Evolutionary conservation across 352 stramenopile species (phyloP), one percentile per base, ranked within the genome.

Genomic region (Phytophthora podocarpi): DNA sequence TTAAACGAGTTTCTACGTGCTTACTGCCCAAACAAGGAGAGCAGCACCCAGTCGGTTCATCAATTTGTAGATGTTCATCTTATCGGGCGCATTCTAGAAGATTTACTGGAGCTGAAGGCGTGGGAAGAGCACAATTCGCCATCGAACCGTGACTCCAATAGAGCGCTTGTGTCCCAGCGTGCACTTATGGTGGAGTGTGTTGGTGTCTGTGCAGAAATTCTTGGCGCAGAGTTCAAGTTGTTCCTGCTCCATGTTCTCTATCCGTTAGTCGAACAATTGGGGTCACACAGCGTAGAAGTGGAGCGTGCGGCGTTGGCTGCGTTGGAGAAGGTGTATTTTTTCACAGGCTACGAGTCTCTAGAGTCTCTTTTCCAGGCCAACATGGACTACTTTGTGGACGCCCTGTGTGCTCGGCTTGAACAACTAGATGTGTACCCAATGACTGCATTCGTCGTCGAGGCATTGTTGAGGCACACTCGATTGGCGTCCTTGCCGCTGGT

Each of bases 301-400:
- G 80, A 94, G 45, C 85, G 78, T 16, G 76, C 82, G 11, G 82
- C 85, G 15, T 70, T 93, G n/a, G 72, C 72, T 35, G 74, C 84
- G n/a, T 64, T 96, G 12, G 60, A 80, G 18, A 91, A 85, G 28
- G 61, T 96, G 16, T 83, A 81, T 30, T 88, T 76, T 39, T 75
- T 80, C 26, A 84, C 78, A 16, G 78, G 70, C 13, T 84, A 89
- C 24, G 55, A 55, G 7, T 85, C 76, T 6, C 56, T 92, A 32
- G 80, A 90, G 37, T 67, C 63, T 16, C 72, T 94, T 35, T 89
- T 94, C 20, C 75, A 89, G 43, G 62, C 64, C 47, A 96, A 94
- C 45, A 94, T 94, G 83, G 87, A 96, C 63, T 96, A 96, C 57
- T 92, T 96, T 53, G 81, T 95, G 16, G 87, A 96, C 63, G 72